phyloP scores from a whole-genome alignment of 2,329 filamentous ascomycete species.

The Thielaviopsis punctulata region DNA sequence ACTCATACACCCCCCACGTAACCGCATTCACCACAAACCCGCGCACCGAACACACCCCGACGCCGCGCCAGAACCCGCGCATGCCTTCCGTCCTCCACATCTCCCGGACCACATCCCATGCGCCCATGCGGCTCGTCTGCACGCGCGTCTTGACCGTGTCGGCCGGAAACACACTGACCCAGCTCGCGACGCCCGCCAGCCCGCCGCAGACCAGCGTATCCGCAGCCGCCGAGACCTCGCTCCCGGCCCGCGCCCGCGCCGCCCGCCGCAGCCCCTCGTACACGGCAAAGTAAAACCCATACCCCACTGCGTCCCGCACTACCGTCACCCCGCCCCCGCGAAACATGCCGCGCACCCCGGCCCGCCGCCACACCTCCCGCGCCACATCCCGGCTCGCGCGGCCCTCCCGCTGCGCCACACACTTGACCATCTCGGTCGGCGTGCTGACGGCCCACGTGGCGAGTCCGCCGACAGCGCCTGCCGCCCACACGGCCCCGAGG shows the following conservation, averaged over 20 bases:
- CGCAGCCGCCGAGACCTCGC: slow-evolving; percentile 36
- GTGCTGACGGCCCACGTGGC: slow-evolving; percentile 75
- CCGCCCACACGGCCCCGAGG: slow-evolving; percentile 55
- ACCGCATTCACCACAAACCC: slow-evolving; percentile 89
- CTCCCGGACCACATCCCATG: slow-evolving; percentile 45
- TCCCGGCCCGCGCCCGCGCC: slow-evolving; percentile 21
- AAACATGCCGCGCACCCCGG: slow-evolving; percentile 57
- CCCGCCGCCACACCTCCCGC: slow-evolving; percentile 36
- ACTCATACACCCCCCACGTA: slow-evolving; percentile 86
- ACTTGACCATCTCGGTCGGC: slow-evolving; percentile 84
- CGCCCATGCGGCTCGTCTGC: slow-evolving; percentile 34
- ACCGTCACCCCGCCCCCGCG: slow-evolving; percentile 68
- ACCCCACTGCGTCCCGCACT: slow-evolving; percentile 74
- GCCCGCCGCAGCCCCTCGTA: slow-evolving; percentile 60
- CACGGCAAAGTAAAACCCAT: slow-evolving; percentile 93
- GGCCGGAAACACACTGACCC: slow-evolving; percentile 78
- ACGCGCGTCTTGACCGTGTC: slow-evolving; percentile 86
- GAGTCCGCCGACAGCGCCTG: slow-evolving; percentile 66
- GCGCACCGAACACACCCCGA: slow-evolving; percentile 66
- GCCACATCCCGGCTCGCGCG: slow-evolving; percentile 47
- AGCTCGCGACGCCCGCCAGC: slow-evolving; percentile 71
- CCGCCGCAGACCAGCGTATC: slow-evolving; percentile 71
- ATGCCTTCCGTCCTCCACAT: slow-evolving; percentile 44
- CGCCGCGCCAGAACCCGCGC: slow-evolving; percentile 50
- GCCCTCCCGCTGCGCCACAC: slow-evolving; percentile 53